Conservation (phyloP, 805 yeast genomes). For the Lipomyces kockii region DNA sequence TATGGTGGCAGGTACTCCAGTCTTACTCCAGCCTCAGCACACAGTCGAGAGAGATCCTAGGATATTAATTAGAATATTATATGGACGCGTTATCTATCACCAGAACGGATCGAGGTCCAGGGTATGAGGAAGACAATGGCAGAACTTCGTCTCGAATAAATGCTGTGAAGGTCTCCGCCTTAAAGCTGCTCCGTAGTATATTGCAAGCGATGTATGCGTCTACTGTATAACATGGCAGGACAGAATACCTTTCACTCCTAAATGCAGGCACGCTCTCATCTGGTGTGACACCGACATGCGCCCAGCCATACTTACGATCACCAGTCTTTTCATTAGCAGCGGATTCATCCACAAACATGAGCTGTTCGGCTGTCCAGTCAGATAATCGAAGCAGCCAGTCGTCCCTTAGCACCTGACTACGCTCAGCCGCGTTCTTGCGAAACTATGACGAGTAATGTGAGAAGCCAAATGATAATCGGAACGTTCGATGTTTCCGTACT, state of each 20-base stretch:
- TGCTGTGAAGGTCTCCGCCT: not conserved
- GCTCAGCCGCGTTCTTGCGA: conserved; percentile 2
- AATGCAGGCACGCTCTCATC: conserved; percentile 3
- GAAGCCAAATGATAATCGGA: not conserved
- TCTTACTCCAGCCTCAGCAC: no score
- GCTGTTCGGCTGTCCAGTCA: not conserved
- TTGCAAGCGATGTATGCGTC: not conserved
- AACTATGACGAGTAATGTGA: no score
- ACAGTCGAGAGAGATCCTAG: no score
- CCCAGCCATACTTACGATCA: not conserved
- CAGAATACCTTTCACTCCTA: not conserved
- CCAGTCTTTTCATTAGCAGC: conserved; percentile 1
- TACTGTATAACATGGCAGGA: not conserved
- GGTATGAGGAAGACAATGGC: not conserved
- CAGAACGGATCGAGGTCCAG: conserved; percentile 5
- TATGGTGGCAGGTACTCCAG: no score
- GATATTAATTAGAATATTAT: no score
- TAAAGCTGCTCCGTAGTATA: not conserved
- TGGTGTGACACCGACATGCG: conserved; percentile 4
- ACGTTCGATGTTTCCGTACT: not conserved
- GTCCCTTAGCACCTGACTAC: conserved; percentile 4
- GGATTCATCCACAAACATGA: not conserved
- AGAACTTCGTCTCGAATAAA: conserved; percentile 2
- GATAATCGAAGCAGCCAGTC: conserved; percentile 3
- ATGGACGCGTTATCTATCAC: no score